Percentiles rank a stretch among this genome's conserved stretches.
Evolutionary conservation across 352 stramenopile genomes (phyloP).

Genomic region (Achlya hypogyna): DNA sequence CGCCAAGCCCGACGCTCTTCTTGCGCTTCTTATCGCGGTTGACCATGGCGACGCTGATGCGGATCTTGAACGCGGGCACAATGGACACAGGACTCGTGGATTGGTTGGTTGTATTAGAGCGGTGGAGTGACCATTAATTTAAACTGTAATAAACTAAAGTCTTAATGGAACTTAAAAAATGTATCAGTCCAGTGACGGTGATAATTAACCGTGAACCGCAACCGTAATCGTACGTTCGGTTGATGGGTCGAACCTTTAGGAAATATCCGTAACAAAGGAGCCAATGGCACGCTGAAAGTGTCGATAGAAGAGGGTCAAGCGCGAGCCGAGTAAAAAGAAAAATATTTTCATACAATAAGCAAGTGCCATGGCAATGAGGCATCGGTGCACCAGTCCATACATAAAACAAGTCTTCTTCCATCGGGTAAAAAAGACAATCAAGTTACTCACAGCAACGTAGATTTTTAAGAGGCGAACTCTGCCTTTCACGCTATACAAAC

Average conservation of each 20-base stretch:
- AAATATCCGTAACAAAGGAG: too few species aligned
- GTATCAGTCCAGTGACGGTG: neutral
- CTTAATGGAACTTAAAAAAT: neutral
- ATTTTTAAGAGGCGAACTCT: neutral
- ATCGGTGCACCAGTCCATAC: neutral
- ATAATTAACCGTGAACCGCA: too few species aligned
- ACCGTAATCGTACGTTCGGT: too few species aligned
- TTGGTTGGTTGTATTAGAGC: neutral
- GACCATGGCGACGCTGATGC: neutral
- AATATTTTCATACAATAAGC: too few species aligned
- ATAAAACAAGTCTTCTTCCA: neutral
- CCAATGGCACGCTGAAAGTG: neutral
- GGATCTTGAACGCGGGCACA: too few species aligned
- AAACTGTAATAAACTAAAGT: too few species aligned
- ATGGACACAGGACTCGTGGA: neutral
- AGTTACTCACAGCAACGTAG: neutral
- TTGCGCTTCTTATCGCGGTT: slow-evolving; percentile 39
- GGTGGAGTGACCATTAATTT: too few species aligned
- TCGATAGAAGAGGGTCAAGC: neutral
- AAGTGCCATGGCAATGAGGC: too few species aligned
- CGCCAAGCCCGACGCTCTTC: slow-evolving; percentile 61
- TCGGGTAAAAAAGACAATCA: neutral
- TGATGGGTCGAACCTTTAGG: too few species aligned
- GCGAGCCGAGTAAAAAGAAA: too few species aligned
- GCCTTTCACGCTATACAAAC: neutral